Percentiles rank a stretch among this genome's conserved stretches.
These are phyloP conservation scores for Fusarium armeniacum DNA, from an alignment of 2,329 filamentous ascomycete genomes.

Conservation along the genomic window DNA sequence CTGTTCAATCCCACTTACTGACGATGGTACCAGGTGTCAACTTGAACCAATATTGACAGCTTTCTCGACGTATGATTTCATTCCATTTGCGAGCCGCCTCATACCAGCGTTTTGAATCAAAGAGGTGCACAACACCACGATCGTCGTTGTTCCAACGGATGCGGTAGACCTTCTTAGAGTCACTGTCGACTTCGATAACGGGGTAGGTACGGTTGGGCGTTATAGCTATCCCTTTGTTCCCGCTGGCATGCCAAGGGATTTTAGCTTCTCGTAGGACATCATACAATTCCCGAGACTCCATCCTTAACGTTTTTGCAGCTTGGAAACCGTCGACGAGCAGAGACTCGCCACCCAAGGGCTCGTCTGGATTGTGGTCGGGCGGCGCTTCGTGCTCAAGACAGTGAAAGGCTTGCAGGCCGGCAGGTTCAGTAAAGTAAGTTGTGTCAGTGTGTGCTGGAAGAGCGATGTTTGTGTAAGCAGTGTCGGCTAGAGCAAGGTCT, in stretches of 20 bases:
- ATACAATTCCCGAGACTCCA: slow-evolving; percentile 69
- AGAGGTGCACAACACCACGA: slow-evolving; percentile 71
- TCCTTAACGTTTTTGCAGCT: slow-evolving; percentile 72
- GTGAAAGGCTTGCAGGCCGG: slow-evolving; percentile 93
- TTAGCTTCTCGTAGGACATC: slow-evolving; percentile 67
- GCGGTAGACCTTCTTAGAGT: slow-evolving; percentile 61
- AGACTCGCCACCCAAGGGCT: slow-evolving; percentile 76
- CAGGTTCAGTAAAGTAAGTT: slow-evolving; percentile 94
- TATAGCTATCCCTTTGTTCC: slow-evolving; percentile 86
- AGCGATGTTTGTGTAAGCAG: slow-evolving; percentile 88
- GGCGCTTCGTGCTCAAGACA: slow-evolving; percentile 78
- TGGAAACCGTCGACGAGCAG: slow-evolving; percentile 89
- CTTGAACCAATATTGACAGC: slow-evolving; percentile 84
- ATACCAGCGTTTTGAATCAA: slow-evolving; percentile 76
- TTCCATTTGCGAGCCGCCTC: slow-evolving; percentile 81
- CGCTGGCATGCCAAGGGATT: slow-evolving; percentile 87
- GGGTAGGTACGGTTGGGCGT: slow-evolving; percentile 78
- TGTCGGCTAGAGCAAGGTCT: slow-evolving; percentile 88
- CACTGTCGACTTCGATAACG: slow-evolving; percentile 73
- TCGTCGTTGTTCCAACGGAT: slow-evolving; percentile 97
- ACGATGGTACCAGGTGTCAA: slow-evolving; percentile 82
- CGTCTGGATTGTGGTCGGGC: slow-evolving; percentile 49
- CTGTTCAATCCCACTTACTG: slow-evolving; percentile 65
- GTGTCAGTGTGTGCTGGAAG: slow-evolving; percentile 92
- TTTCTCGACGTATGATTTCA: slow-evolving; percentile 72